phyloP scores from a whole-genome alignment of 306 rosid species.

The Vigna hirtella region DNA sequence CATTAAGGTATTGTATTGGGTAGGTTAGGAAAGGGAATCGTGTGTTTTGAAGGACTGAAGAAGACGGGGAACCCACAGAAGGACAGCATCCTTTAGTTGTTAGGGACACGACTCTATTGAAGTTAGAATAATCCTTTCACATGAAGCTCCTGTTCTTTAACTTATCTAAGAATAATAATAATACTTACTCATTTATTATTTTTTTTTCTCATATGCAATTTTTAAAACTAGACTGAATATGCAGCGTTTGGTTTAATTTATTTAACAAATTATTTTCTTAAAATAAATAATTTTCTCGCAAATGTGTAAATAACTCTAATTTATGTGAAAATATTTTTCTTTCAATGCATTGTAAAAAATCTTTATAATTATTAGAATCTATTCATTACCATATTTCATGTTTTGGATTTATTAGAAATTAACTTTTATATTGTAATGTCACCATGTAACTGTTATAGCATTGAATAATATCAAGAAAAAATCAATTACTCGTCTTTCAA shows the following conservation, averaged over 20 bases:
- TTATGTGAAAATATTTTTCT: no score
- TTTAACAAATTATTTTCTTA: not conserved
- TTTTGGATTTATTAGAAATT: no score
- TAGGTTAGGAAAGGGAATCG: slow-evolving; percentile 40
- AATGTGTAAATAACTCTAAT: no score
- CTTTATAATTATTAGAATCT: no score
- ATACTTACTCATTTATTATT: not conserved
- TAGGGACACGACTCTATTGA: not conserved
- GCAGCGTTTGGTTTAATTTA: not conserved
- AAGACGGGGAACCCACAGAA: slow-evolving; percentile 39
- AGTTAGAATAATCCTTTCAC: not conserved
- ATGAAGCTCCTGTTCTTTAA: not conserved
- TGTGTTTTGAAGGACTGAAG: slow-evolving; percentile 14
- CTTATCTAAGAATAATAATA: not conserved
- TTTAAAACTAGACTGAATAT: not conserved
- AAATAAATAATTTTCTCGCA: no score
- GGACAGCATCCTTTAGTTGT: slow-evolving; percentile 30
- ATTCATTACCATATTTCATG: no score
- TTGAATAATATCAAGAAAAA: no score
- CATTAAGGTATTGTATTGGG: slow-evolving; percentile 22
- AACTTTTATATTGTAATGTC: no score
- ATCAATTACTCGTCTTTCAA: no score
- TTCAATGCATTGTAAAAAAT: no score
- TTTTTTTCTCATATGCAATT: not conserved
- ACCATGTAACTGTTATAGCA: no score